Conservation (phyloP, 2,329 filamentous ascomycete genomes). For the Colletotrichum sp. region DNA sequence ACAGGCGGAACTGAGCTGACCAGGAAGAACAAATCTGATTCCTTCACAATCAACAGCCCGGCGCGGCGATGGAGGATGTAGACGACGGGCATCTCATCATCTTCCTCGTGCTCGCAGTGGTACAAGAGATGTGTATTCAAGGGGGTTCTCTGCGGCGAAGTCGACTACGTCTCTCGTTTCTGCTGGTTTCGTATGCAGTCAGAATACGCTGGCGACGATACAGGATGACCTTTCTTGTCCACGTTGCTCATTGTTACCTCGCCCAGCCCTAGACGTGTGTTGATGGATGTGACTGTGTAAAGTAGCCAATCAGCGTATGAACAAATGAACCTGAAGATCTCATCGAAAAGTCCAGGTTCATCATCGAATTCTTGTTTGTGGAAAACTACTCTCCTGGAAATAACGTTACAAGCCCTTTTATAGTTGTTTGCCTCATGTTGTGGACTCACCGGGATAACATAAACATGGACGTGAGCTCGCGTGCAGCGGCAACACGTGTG, state of each 20-base stretch:
- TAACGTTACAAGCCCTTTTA: neutral
- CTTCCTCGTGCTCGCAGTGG: neutral
- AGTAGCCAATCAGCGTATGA: too few species aligned
- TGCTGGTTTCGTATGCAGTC: neutral
- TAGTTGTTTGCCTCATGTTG: neutral
- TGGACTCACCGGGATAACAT: neutral
- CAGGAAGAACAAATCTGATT: accelerated
- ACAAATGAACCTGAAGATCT: too few species aligned
- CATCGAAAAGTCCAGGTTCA: too few species aligned
- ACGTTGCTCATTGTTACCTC: neutral
- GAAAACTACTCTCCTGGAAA: accelerated
- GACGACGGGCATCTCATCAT: accelerated
- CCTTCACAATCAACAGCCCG: too few species aligned
- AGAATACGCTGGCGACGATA: accelerated
- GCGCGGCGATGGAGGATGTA: accelerated
- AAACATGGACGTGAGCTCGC: too few species aligned
- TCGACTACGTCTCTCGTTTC: neutral
- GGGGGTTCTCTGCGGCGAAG: neutral
- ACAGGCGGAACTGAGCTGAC: neutral
- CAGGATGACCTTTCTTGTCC: accelerated
- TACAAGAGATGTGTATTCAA: neutral
- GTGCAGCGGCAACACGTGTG: neutral
- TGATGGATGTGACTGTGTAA: neutral
- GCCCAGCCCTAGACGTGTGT: neutral
- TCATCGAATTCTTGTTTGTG: neutral